Percentiles rank a stretch among this genome's conserved stretches.
These are phyloP conservation scores for Globisporangium megalacanthum DNA, from an alignment of 352 stramenopile genomes.

Conservation along the genomic window DNA sequence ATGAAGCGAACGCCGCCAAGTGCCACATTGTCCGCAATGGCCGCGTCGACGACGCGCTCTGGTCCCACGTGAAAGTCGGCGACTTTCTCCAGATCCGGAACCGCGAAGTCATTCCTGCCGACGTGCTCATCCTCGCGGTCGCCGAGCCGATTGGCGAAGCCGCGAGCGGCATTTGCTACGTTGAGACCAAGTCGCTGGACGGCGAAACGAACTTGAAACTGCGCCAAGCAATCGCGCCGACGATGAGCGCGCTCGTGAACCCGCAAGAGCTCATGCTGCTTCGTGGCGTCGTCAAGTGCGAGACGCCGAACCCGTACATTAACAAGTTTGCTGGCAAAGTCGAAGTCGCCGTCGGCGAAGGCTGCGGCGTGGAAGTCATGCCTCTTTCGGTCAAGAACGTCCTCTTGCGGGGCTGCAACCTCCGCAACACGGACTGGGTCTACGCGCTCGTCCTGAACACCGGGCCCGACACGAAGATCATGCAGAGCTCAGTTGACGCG, in stretches of 20 bases:
- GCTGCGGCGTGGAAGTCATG: slow-evolving; percentile 12
- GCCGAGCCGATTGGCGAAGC: slow-evolving; percentile 32
- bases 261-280: background rate
- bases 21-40: slow-evolving; percentile 49
- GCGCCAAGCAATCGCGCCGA: slow-evolving; percentile 32
- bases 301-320: slow-evolving; percentile 27
- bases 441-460: slow-evolving; percentile 89
- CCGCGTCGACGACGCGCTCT: slow-evolving; percentile 51
- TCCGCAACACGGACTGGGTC: slow-evolving; percentile 89
- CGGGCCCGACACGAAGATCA: slow-evolving; percentile 78
- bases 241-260: slow-evolving; percentile 1
- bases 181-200: slow-evolving; percentile 87
- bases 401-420: slow-evolving; percentile 76
- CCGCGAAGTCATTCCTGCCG: slow-evolving; percentile 73
- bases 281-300: slow-evolving; percentile 14
- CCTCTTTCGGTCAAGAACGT: slow-evolving; percentile 84
- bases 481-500: slow-evolving; percentile 61
- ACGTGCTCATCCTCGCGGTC: slow-evolving; percentile 80
- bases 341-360: background rate
- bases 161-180: slow-evolving; percentile 67
- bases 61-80: slow-evolving; percentile 75
- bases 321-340: slow-evolving; percentile 1
- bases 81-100: slow-evolving; percentile 78
- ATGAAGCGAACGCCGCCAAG: slow-evolving; percentile 74
- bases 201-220: slow-evolving; percentile 91